A percentile compares a stretch with the other conserved stretches of the same genome.
These are phyloP conservation scores for Scolecobasidium constrictum DNA, from an alignment of 2,329 filamentous ascomycete species.

Conservation along the genomic window DNA sequence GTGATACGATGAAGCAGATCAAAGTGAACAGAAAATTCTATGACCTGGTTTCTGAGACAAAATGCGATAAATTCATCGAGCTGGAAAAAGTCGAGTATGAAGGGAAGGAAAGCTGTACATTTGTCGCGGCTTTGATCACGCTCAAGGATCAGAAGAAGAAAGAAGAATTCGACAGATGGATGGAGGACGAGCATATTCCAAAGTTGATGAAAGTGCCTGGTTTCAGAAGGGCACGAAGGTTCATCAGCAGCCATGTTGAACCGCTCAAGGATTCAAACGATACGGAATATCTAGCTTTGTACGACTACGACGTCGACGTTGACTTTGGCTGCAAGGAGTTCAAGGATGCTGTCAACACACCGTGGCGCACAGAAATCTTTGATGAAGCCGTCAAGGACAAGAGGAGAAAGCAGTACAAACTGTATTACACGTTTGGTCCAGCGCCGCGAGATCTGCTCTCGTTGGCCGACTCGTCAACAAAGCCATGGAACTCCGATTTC, in stretches of 20 bases:
- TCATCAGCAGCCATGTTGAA: conserved; percentile 55
- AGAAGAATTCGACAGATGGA: conserved; percentile 56
- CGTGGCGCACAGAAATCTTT: conserved; percentile 50
- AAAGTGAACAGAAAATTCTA: conserved; percentile 62
- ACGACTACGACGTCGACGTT: conserved; percentile 61
- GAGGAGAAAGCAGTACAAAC: conserved; percentile 51
- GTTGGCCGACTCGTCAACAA: conserved; percentile 38
- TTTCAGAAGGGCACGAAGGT: conserved; percentile 65
- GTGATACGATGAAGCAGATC: conserved; percentile 52
- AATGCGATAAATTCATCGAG: conserved; percentile 40
- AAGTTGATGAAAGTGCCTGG: conserved; percentile 66
- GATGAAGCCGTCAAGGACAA: conserved; percentile 47
- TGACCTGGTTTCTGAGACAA: conserved; percentile 48
- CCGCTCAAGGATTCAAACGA: conserved; percentile 33
- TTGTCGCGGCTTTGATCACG: conserved; percentile 51
- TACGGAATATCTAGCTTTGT: conserved; percentile 53
- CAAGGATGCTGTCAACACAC: conserved; percentile 45
- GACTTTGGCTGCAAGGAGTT: conserved; percentile 55
- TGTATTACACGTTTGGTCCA: conserved; percentile 72
- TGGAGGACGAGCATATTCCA: conserved; percentile 60
- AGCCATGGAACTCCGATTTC: conserved; percentile 25
- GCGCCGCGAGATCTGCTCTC: conserved; percentile 57
- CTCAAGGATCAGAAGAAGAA: conserved; percentile 43
- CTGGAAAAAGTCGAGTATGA: conserved; percentile 50
- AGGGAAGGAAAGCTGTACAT: conserved; percentile 47